A percentile compares a stretch with the other conserved stretches of the same genome.
phyloP scores from a whole-genome alignment of 352 stramenopile species.

The Pythium periplocum region DNA sequence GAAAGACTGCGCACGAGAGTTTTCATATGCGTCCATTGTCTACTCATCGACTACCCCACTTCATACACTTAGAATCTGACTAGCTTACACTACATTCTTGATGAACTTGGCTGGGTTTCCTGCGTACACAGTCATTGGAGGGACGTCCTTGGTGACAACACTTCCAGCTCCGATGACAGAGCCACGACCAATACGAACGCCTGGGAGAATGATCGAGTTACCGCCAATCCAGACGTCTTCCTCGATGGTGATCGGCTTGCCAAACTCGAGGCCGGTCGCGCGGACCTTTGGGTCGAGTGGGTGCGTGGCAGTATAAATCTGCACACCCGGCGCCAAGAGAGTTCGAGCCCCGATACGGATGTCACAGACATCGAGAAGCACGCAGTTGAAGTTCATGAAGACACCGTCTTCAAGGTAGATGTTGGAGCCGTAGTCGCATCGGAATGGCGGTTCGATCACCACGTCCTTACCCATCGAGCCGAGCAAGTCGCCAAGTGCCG shows the following conservation, averaged over 20 bases:
- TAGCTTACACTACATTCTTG: slow-evolving; percentile 27
- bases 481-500: slow-evolving; percentile 24
- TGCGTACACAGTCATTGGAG: slow-evolving; percentile 37
- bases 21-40: background rate
- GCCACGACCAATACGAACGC: slow-evolving; percentile 46
- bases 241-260: slow-evolving; percentile 55
- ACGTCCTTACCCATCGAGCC: slow-evolving; percentile 28
- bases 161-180: slow-evolving; percentile 55
- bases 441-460: slow-evolving; percentile 71
- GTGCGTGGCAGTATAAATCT: slow-evolving; percentile 71
- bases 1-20: background rate
- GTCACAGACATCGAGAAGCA: slow-evolving; percentile 64
- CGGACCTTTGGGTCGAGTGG: slow-evolving; percentile 40
- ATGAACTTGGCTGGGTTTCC: slow-evolving; percentile 67
- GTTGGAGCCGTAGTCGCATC: slow-evolving; percentile 82
- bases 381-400: slow-evolving; percentile 85
- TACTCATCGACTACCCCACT: too few relatives aligned
- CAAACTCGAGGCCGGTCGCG: slow-evolving; percentile 32
- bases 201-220: slow-evolving; percentile 43
- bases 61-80: too few relatives aligned
- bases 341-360: slow-evolving; percentile 66
- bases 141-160: slow-evolving; percentile 66
- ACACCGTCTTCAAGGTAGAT: slow-evolving; percentile 56
- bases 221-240: slow-evolving; percentile 78
- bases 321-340: slow-evolving; percentile 58